These are phyloP conservation scores for Houttuynia cordata DNA, from an alignment of 164 flowering plant species.

Conservation along the genomic window DNA sequence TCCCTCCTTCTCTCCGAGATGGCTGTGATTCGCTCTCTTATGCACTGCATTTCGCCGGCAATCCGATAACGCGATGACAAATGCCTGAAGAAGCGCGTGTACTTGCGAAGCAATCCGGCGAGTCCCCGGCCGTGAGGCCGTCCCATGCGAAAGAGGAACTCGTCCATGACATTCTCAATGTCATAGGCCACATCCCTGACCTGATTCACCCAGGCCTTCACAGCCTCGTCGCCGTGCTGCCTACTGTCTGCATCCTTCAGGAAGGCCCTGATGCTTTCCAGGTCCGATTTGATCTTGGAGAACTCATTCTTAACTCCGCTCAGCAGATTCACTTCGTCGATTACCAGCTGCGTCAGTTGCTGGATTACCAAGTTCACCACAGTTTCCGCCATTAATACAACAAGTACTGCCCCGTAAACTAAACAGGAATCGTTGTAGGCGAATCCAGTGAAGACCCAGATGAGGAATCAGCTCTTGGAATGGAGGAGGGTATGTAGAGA, in stretches of 20 bases:
- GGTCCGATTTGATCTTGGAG: not conserved
- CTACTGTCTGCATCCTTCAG: constrained; percentile 1
- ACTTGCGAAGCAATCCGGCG: not conserved
- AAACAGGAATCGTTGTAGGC: too few relatives aligned
- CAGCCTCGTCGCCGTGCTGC: not conserved
- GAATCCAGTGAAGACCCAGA: too few relatives aligned
- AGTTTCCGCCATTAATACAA: not conserved
- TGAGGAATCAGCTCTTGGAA: too few relatives aligned
- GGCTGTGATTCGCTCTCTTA: constrained; percentile 17
- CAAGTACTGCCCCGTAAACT: too few relatives aligned
- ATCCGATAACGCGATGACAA: constrained; percentile 11
- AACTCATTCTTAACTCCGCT: not conserved
- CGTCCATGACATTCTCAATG: constrained; percentile 4
- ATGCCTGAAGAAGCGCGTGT: constrained; percentile 8
- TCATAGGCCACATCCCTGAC: constrained; percentile 2
- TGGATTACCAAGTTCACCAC: not conserved
- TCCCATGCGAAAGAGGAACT: not conserved
- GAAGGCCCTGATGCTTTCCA: not conserved
- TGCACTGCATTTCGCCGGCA: constrained; percentile 23
- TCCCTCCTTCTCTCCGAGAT: constrained; percentile 3
- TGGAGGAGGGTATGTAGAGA: too few relatives aligned
- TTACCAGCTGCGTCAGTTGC: not conserved
- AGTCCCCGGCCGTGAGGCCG: not conserved
- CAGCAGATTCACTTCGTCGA: not conserved
- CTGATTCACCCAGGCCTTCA: constrained; percentile 2